These are phyloP conservation scores for Ascochyta pisi DNA, from an alignment of 2,329 filamentous ascomycete species.

Conservation along the genomic window DNA sequence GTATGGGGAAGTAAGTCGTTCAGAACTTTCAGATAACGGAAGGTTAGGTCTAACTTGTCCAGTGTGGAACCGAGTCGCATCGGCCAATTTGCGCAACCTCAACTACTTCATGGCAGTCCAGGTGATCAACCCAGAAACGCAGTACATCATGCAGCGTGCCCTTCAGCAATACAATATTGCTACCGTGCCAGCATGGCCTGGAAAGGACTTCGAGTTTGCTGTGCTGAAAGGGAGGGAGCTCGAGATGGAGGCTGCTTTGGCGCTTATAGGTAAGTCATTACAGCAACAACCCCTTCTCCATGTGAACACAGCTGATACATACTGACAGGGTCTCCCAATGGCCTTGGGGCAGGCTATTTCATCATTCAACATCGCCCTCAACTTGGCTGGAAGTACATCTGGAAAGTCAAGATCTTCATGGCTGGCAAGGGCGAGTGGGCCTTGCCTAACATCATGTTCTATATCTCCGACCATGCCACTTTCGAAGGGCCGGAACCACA, in stretches of 20 bases:
- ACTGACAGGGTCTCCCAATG: conserved; percentile 17
- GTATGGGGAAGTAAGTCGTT: conserved; percentile 15
- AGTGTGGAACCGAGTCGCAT: conserved; percentile 15
- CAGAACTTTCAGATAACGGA: background rate
- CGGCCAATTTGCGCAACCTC: background rate
- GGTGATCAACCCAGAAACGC: conserved; percentile 10
- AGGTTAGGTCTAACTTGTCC: background rate
- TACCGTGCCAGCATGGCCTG: conserved; percentile 1
- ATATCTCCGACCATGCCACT: conserved; percentile 7
- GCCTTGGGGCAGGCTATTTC: conserved; percentile 20
- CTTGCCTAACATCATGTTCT: conserved; percentile 13
- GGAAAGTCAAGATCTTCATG: conserved; percentile 13
- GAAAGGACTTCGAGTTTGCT: conserved; percentile 8
- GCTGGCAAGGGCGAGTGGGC: background rate
- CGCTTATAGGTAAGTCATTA: conserved; percentile 3
- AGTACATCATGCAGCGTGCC: background rate
- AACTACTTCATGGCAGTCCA: conserved; percentile 14
- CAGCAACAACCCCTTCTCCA: background rate
- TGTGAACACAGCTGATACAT: background rate
- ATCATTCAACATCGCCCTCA: conserved; percentile 21
- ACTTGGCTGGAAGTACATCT: conserved; percentile 20
- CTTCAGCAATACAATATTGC: background rate
- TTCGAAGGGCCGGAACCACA: background rate
- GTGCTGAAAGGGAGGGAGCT: background rate
- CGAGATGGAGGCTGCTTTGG: conserved; percentile 7